phyloP scores from a whole-genome alignment of 768 basidiomycete species.

The Trametes coccinea region DNA sequence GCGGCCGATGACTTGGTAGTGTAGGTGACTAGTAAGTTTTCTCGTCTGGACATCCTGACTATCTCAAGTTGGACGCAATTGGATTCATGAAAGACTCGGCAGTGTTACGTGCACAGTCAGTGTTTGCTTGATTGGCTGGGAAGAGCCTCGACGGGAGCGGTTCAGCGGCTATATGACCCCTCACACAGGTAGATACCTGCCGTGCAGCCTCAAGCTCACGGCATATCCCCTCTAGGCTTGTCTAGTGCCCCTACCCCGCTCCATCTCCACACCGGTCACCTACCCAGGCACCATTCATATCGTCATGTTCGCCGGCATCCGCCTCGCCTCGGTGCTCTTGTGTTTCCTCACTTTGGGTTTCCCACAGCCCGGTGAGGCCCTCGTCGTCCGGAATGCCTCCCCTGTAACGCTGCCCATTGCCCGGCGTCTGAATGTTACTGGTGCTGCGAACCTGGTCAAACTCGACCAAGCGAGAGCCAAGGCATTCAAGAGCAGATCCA shows the following conservation, averaged over 20 bases:
- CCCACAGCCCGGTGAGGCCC: not conserved
- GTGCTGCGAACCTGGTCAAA: conserved; percentile 18
- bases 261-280: not conserved
- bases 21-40: no score
- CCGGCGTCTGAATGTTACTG: conserved; percentile 26
- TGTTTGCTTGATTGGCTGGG: not conserved
- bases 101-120: not conserved
- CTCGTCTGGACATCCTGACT: no score
- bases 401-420: conserved; percentile 26
- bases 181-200: not conserved
- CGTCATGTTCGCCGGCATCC: conserved; percentile 10
- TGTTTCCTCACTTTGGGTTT: not conserved
- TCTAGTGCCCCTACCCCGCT: not conserved
- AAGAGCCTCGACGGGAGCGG: not conserved
- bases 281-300: not conserved
- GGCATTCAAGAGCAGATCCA: conserved; percentile 11
- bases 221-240: not conserved
- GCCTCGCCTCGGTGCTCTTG: not conserved
- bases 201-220: not conserved
- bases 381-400: conserved; percentile 19
- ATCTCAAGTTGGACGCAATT: not conserved
- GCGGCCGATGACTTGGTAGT: not conserved
- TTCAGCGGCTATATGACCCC: not conserved
- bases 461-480: conserved; percentile 27
- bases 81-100: not conserved